These are phyloP conservation scores for Westerdykella aurantiaca DNA, from an alignment of 2,329 filamentous ascomycete species.

Conservation along the genomic window DNA sequence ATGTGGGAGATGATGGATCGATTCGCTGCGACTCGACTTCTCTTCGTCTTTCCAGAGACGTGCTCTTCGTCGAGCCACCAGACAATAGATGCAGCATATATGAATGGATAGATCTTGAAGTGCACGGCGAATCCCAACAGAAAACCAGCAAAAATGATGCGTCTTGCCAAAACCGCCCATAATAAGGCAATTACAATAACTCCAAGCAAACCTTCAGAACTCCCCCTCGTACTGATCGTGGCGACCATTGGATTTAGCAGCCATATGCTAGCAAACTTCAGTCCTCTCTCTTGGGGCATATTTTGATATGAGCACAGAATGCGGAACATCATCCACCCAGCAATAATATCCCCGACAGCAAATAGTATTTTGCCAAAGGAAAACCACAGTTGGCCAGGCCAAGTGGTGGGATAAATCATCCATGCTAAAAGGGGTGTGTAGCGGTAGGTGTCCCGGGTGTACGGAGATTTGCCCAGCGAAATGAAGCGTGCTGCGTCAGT, in stretches of 20 bases:
- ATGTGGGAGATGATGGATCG: slow-evolving; percentile 18
- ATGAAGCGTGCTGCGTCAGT: slow-evolving; percentile 85
- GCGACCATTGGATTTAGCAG: slow-evolving; percentile 97
- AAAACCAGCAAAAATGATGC: slow-evolving; percentile 61
- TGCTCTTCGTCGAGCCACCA: slow-evolving; percentile 67
- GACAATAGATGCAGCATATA: slow-evolving; percentile 77
- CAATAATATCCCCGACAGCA: slow-evolving; percentile 72
- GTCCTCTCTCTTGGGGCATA: slow-evolving; percentile 45
- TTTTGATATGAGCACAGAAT: slow-evolving; percentile 43
- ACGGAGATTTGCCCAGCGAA: slow-evolving; percentile 64
- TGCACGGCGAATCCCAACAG: slow-evolving; percentile 82
- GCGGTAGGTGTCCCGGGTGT: slow-evolving; percentile 86
- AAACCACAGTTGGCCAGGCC: slow-evolving; percentile 56
- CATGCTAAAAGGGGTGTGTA: slow-evolving; percentile 94
- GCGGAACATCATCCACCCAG: slow-evolving; percentile 69
- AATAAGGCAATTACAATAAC: slow-evolving; percentile 77
- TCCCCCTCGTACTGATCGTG: slow-evolving; percentile 89
- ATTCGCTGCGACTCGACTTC: too few species aligned
- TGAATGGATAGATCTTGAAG: slow-evolving; percentile 98
- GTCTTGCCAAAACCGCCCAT: slow-evolving; percentile 67
- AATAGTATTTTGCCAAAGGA: slow-evolving; percentile 86
- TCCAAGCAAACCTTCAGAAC: slow-evolving; percentile 83
- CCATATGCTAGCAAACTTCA: slow-evolving; percentile 82
- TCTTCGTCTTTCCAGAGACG: slow-evolving; percentile 11
- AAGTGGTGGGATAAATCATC: slow-evolving; percentile 76